A percentile compares a stretch with the other conserved stretches of the same genome.
Conservation (phyloP, 441 rosid species). For the Euphorbia corollata region DNA sequence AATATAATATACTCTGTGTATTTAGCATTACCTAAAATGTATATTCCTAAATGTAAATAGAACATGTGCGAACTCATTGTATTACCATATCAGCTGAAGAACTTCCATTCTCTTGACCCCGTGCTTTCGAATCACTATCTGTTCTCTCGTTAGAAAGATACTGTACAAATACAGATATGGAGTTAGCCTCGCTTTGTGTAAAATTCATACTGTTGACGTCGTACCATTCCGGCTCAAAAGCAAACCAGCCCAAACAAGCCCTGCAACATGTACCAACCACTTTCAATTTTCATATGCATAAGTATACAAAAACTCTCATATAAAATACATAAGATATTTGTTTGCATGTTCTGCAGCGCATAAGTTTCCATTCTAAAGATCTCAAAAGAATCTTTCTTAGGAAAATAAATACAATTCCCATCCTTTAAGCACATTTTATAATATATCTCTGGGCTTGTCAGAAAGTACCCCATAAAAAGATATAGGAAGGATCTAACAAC, state of each 20-base stretch:
- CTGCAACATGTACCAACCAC: constrained; percentile 40
- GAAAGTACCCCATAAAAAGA: not conserved
- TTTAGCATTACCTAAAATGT: not conserved
- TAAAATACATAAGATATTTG: not conserved
- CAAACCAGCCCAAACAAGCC: constrained; percentile 97
- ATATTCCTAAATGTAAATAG: not conserved
- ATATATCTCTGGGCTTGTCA: not conserved
- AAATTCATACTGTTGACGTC: constrained; percentile 58
- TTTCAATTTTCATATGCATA: constrained; percentile 17
- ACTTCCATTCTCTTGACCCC: constrained; percentile 49
- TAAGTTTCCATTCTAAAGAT: constrained; percentile 6
- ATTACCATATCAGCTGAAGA: constrained; percentile 49
- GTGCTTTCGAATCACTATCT: constrained; percentile 65
- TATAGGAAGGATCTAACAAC: not conserved
- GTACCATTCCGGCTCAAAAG: constrained; percentile 86
- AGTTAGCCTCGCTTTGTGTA: constrained; percentile 77
- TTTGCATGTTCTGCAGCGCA: not conserved
- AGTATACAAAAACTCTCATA: not conserved
- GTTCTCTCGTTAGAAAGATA: constrained; percentile 57
- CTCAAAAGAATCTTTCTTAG: not conserved
- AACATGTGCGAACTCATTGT: not conserved
- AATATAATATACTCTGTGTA: not conserved
- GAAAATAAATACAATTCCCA: not conserved
- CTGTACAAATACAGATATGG: constrained; percentile 73
- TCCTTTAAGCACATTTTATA: no score